Conservation (phyloP, 805 yeast species). For the Tetrapisispora namnaoensis region DNA sequence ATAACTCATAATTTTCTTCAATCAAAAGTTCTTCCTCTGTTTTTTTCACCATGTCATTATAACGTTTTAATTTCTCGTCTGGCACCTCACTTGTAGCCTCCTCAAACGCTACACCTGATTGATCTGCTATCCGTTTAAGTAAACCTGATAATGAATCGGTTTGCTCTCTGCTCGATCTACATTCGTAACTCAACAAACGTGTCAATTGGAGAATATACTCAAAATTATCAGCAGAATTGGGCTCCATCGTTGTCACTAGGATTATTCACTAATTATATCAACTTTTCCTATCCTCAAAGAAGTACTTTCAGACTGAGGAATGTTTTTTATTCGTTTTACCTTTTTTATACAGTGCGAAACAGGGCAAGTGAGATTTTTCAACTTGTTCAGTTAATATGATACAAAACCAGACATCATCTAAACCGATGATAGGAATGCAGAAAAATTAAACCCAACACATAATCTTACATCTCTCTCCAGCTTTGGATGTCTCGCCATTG, state of each 20-base stretch:
- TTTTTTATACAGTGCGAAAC: too few relatives aligned
- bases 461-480: too few relatives aligned
- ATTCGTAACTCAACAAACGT: slow-evolving; percentile 16
- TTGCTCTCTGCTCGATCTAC: slow-evolving; percentile 20
- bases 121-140: slow-evolving; percentile 22
- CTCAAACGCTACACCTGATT: slow-evolving; percentile 21
- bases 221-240: slow-evolving; percentile 18
- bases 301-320: too few relatives aligned
- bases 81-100: slow-evolving; percentile 10
- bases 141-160: slow-evolving; percentile 21
- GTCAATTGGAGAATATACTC: slow-evolving; percentile 22
- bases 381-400: too few relatives aligned
- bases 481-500: too few relatives aligned
- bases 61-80: slow-evolving; percentile 6
- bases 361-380: too few relatives aligned
- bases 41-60: slow-evolving; percentile 7
- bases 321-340: background rate
- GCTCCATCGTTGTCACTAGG: slow-evolving; percentile 8
- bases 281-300: background rate
- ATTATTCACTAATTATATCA: background rate
- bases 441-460: too few relatives aligned
- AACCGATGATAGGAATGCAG: too few relatives aligned
- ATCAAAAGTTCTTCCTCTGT: slow-evolving; percentile 14
- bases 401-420: too few relatives aligned
- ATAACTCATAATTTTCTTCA: slow-evolving; percentile 19